A percentile compares a stretch with the other conserved stretches of the same genome.
These are phyloP conservation scores for Taiozyma onychis DNA, from an alignment of 1,139 yeast species.

Conservation along the genomic window DNA sequence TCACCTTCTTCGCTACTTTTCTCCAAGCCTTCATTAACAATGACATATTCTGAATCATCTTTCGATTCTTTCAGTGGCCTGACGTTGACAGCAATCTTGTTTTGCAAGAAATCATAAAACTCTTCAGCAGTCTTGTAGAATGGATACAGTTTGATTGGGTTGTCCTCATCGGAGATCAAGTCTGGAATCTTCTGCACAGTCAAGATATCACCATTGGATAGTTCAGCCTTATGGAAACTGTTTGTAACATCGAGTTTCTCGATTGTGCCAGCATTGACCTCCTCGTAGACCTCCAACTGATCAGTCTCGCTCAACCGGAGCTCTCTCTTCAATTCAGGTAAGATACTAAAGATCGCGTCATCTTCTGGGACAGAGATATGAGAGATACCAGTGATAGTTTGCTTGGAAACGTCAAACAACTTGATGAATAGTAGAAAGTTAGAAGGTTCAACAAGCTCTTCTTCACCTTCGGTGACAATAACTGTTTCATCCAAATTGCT, in stretches of 20 bases:
- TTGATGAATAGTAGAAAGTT: conserved; percentile 59
- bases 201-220: conserved; percentile 76
- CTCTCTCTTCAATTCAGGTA: conserved; percentile 37
- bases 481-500: conserved; percentile 5
- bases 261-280: conserved; percentile 58
- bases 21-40: conserved; percentile 26
- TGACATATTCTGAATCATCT: conserved; percentile 48
- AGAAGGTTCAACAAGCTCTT: conserved; percentile 28
- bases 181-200: conserved; percentile 41
- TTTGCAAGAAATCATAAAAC: conserved; percentile 59
- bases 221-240: conserved; percentile 58
- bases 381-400: conserved; percentile 55
- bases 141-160: conserved; percentile 22
- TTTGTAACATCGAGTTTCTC: conserved; percentile 30
- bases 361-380: conserved; percentile 53
- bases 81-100: conserved; percentile 58
- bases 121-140: conserved; percentile 35
- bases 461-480: conserved; percentile 7
- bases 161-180: conserved; percentile 10
- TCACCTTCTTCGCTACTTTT: conserved; percentile 15
- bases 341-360: conserved; percentile 39
- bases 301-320: conserved; percentile 40
- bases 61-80: conserved; percentile 42
- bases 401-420: conserved; percentile 54
- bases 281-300: conserved; percentile 56